These are phyloP conservation scores for Neurospora sp. DNA, from an alignment of 495 filamentous ascomycete species.

Conservation along the genomic window DNA sequence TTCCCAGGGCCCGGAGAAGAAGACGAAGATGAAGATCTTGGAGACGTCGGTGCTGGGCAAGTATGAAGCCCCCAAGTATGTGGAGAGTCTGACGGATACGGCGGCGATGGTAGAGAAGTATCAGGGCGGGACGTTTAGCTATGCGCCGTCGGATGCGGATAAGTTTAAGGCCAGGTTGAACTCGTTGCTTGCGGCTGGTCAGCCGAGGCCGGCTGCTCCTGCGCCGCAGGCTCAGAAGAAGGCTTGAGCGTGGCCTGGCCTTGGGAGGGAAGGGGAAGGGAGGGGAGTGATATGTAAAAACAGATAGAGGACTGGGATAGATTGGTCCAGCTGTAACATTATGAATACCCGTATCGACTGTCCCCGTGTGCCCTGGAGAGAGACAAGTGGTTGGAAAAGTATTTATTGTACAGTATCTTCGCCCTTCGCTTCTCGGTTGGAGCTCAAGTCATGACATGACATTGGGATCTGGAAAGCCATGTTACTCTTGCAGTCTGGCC, in stretches of 20 bases:
- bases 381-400: background rate
- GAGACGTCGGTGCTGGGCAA: conserved; percentile 31
- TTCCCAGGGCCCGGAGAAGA: conserved; percentile 4
- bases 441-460: background rate
- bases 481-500: background rate
- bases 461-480: background rate
- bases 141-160: conserved; percentile 9
- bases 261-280: background rate
- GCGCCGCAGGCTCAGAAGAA: conserved; percentile 8
- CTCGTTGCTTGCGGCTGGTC: conserved; percentile 12
- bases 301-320: background rate
- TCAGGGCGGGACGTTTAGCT: conserved; percentile 16
- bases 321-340: background rate
- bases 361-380: background rate
- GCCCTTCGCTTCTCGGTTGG: background rate
- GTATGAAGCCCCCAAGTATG: conserved; percentile 23
- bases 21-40: conserved; percentile 26
- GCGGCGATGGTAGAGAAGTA: conserved; percentile 24
- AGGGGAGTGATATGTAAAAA: background rate
- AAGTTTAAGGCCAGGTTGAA: conserved; percentile 18
- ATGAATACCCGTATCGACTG: background rate
- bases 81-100: conserved; percentile 18
- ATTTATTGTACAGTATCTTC: background rate
- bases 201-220: background rate
- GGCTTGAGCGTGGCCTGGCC: background rate